phyloP scores from a whole-genome alignment of 2,329 filamentous ascomycete species.

The Hawksworthiomyces lignivorus region DNA sequence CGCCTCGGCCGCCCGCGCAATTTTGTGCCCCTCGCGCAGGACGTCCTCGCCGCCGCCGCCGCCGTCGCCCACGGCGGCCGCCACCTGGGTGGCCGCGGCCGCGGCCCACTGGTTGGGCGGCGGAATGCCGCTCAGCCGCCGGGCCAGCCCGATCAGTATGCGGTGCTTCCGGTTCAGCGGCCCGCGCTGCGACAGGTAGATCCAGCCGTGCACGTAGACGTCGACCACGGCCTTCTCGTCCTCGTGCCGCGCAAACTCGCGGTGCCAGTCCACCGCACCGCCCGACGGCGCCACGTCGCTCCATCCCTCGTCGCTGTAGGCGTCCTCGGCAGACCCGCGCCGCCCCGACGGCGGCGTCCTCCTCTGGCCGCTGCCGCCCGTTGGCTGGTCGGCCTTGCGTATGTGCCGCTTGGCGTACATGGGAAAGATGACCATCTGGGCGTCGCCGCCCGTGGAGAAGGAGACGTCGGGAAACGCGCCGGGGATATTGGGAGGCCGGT shows the following conservation, averaged over 20 bases:
- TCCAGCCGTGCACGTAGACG: slow-evolving; percentile 91
- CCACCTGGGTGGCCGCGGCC: slow-evolving; percentile 21
- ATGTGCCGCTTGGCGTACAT: slow-evolving; percentile 78
- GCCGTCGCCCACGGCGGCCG: slow-evolving; percentile 25
- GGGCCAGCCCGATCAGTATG: slow-evolving; percentile 75
- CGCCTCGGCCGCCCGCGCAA: slow-evolving; percentile 65
- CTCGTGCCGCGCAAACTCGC: slow-evolving; percentile 72
- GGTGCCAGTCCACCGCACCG: slow-evolving; percentile 53
- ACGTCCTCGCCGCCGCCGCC: slow-evolving; percentile 36
- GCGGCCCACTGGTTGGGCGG: slow-evolving; percentile 43
- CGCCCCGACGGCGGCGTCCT: not conserved
- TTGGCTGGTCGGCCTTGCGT: slow-evolving; percentile 23
- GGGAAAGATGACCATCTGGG: slow-evolving; percentile 92
- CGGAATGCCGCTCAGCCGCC: slow-evolving; percentile 80
- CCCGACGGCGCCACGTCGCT: not conserved
- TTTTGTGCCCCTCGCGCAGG: slow-evolving; percentile 52
- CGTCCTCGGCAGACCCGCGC: not conserved
- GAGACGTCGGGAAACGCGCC: slow-evolving; percentile 77
- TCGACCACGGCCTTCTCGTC: slow-evolving; percentile 82
- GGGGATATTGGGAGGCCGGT: slow-evolving; percentile 47
- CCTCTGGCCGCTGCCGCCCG: too few species aligned
- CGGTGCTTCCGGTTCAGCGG: slow-evolving; percentile 83
- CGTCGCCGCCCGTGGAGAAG: slow-evolving; percentile 70
- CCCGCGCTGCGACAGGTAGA: slow-evolving; percentile 78
- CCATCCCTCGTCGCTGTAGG: not conserved